Percentiles rank a stretch among this genome's conserved stretches.
These are phyloP conservation scores for Rehmannia glutinosa DNA, from an alignment of 257 asterid species.

Conservation along the genomic window DNA sequence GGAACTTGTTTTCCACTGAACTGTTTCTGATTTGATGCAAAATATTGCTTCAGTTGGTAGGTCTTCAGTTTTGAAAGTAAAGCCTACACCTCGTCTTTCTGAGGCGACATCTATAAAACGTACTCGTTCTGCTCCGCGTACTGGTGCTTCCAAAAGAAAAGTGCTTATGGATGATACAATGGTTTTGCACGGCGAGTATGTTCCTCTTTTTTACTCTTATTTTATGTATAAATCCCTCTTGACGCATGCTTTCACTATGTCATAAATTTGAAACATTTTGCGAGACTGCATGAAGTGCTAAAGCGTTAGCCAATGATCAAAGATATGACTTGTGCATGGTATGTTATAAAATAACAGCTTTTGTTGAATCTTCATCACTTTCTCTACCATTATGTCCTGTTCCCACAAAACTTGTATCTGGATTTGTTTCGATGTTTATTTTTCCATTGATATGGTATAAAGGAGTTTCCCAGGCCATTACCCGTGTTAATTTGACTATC, in stretches of 20 bases:
- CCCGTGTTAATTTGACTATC: conserved; percentile 11
- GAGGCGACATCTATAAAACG: conserved; percentile 73
- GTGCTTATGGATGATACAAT: conserved; percentile 85
- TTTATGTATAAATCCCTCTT: neutral
- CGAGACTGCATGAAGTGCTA: neutral
- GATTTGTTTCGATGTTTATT: neutral
- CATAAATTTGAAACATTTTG: neutral
- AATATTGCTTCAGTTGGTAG: conserved; percentile 54
- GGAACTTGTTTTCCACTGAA: neutral
- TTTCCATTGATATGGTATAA: neutral
- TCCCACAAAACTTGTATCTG: neutral
- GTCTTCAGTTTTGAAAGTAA: conserved; percentile 75
- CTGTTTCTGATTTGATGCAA: conserved; percentile 22
- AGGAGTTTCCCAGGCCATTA: neutral
- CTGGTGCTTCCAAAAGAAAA: conserved; percentile 66
- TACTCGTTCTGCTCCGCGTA: conserved; percentile 49
- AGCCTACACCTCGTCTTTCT: conserved; percentile 68
- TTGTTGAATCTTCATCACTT: neutral
- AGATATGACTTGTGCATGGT: neutral
- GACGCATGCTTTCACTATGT: neutral
- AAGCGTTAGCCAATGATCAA: neutral
- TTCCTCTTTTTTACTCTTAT: conserved; percentile 12
- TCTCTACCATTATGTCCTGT: neutral
- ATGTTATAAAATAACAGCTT: neutral
- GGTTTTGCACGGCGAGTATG: conserved; percentile 99